Evolutionary conservation across 148 eudicot species (phyloP), one percentile per base, ranked within the genome.

Genomic region (Rhododendron kiyosumense): DNA sequence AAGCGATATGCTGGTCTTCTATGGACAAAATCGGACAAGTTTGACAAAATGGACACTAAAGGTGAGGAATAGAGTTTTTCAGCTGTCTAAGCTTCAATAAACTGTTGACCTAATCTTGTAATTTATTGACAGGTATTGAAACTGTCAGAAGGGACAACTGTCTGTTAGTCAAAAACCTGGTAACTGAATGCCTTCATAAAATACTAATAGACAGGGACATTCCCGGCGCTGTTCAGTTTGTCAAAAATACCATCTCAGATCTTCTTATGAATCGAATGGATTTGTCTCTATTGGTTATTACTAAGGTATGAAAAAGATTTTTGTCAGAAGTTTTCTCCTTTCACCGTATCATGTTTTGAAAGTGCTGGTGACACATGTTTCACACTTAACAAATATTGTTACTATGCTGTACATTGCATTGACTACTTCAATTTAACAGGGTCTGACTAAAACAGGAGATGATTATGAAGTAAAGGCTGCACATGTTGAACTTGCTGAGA

Each of bases 1-100:
- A 97, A 97, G 94, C 90, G 99, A 89, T 97, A 97, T 88, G 99
- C 98, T 83, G 99, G 99, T 82, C 95, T 97, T 85, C 90, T 86
- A 79, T 95, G 99, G 98, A 97, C 99, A 51, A 97, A 95, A 84
- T 93, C 96, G 57, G 91, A 79, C 77, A 94, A 97, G 85, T 92
- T 89, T 89, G 99, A 97, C 91, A 97, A 97, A 90, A 97, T 97
- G 99, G 99, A 97, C 81, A 94, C 98, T 10, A 95, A 97, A 95
- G 99, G 99, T 95, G 86, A 89, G 87, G 49, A 59, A 59, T 32
- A 75, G 75, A 34, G 38, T 73, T 65, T 78, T 43, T 41, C 4
- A 34, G 75, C 38, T 75, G 30, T 88, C 32, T 81, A 46, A 79
- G 46, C 51, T 41, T 81, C 54, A 67, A 11, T 69, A 45, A 79